Percentiles rank a stretch among this genome's conserved stretches.
phyloP scores from a whole-genome alignment of 2,329 filamentous ascomycete genomes.

The Neonectria punicea region DNA sequence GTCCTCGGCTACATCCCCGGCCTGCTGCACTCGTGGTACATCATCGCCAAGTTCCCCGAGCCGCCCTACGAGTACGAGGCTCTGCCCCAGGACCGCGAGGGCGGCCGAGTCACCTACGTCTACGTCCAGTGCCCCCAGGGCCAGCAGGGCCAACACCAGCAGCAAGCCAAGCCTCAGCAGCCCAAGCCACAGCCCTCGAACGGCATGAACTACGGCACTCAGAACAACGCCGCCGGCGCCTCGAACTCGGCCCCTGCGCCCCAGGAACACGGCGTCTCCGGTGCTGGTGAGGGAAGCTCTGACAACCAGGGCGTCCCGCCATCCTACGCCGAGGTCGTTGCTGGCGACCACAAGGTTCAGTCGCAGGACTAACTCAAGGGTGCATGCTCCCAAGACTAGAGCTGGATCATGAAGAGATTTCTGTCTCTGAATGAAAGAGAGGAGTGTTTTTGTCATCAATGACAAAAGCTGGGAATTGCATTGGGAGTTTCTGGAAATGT shows the following conservation, averaged over 20 bases:
- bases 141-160: slow-evolving; percentile 47
- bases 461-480: slow-evolving; percentile 17
- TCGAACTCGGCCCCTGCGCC: slow-evolving; percentile 40
- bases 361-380: slow-evolving; percentile 41
- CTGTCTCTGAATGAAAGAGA: not conserved
- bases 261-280: slow-evolving; percentile 47
- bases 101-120: slow-evolving; percentile 78
- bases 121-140: slow-evolving; percentile 68
- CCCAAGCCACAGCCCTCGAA: slow-evolving; percentile 47
- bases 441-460: not conserved
- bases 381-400: not conserved
- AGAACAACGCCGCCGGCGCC: slow-evolving; percentile 35
- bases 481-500: slow-evolving; percentile 30
- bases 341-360: slow-evolving; percentile 93
- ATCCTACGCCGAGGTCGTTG: slow-evolving; percentile 89
- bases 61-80: slow-evolving; percentile 75
- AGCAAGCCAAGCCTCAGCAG: slow-evolving; percentile 30
- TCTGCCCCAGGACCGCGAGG: slow-evolving; percentile 66
- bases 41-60: slow-evolving; percentile 91
- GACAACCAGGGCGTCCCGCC: slow-evolving; percentile 71
- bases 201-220: slow-evolving; percentile 60
- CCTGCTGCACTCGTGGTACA: slow-evolving; percentile 96
- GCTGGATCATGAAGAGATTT: not conserved
- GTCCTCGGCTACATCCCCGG: slow-evolving; percentile 83
- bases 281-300: slow-evolving; percentile 54